Base-by-base conservation (phyloP, 192 early-diverging fungal genomes). In the Coemansia sp. region DNA sequence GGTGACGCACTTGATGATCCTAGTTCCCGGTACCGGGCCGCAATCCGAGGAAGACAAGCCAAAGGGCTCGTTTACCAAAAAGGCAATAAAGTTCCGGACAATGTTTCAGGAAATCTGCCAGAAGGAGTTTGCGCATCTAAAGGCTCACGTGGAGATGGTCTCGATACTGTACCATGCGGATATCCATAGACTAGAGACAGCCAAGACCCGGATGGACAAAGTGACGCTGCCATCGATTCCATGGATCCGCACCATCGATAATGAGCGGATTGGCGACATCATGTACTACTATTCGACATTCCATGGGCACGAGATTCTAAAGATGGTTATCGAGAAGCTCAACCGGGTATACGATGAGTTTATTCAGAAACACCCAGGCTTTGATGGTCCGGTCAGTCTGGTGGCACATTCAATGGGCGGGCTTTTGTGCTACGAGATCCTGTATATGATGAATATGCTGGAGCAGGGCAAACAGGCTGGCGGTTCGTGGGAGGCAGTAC, bases 371-470 rank as follows among this genome's bases (percentile, higher is more conserved):
- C 71, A 89, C 55, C 84, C 88, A 2, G 60, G 69, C 14, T 89
- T 89, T 53, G 67, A 70, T 38, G 88, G 88, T 6, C 70, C 80
- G 18, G 66, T 88, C 30, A 70, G 65, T 19, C 64, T 89, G 6
- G 74, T 86, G 30, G 86, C 84, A 6, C 81, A 88, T 35, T 89
- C 88, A 13, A 51, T 89, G 21, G 88, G 88, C 18, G 88, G 88
- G 7, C 63, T 89, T 1, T 79, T 86, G 30, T 82, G 80, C 50
- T 89, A 78, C 56, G 88, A 89, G 65, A 85, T 89, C 35, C 48
- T 89, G 28, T 63, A 62, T 35, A 53, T 51, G 44, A 61, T 65
- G 72, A 21, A 60, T 23, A 38, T 49, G 46, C 44, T 62, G 23
- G 28, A 20, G 8, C 15, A 37, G n/a, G 47, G 31, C 3, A 18